A percentile compares a stretch with the other conserved stretches of the same genome.
Conservation (phyloP, 345 rosid species). For the Nasturtium officinale region DNA sequence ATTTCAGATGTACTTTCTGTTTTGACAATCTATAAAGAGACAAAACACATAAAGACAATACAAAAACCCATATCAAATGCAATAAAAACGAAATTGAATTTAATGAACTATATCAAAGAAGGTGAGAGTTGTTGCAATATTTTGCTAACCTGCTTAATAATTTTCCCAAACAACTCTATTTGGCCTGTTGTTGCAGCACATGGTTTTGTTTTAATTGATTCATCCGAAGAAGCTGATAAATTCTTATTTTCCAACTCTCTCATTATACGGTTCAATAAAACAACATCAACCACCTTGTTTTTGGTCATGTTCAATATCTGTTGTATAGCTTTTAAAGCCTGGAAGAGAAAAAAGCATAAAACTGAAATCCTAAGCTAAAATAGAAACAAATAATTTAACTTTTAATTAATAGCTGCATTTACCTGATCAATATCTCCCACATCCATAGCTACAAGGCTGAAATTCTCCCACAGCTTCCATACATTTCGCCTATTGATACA, state of each 20-base stretch:
- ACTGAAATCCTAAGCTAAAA: neutral
- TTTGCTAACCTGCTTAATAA: slow-evolving; percentile 75
- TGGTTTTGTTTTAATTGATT: slow-evolving; percentile 38
- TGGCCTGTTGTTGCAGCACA: slow-evolving; percentile 65
- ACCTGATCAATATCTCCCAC: slow-evolving; percentile 84
- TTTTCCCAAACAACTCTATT: slow-evolving; percentile 65
- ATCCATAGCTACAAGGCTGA: slow-evolving; percentile 80
- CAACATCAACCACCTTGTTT: slow-evolving; percentile 61
- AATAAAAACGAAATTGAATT: no score
- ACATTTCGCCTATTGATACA: slow-evolving; percentile 71
- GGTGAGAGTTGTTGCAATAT: no score
- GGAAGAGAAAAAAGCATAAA: slow-evolving; percentile 20
- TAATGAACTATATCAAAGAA: no score
- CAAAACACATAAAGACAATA: neutral
- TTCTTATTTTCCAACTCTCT: slow-evolving; percentile 58
- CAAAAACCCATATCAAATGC: slow-evolving; percentile 7
- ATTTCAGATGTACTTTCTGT: slow-evolving; percentile 64
- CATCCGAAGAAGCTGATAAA: slow-evolving; percentile 41
- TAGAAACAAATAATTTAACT: neutral
- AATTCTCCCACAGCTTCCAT: slow-evolving; percentile 97
- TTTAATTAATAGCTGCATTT: slow-evolving; percentile 26
- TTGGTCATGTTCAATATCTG: slow-evolving; percentile 64
- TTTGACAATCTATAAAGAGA: slow-evolving; percentile 58
- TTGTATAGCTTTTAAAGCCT: slow-evolving; percentile 87
- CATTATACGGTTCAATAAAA: slow-evolving; percentile 63